Conservation (phyloP, 441 rosid genomes). For the Arabidopsis lyrata region DNA sequence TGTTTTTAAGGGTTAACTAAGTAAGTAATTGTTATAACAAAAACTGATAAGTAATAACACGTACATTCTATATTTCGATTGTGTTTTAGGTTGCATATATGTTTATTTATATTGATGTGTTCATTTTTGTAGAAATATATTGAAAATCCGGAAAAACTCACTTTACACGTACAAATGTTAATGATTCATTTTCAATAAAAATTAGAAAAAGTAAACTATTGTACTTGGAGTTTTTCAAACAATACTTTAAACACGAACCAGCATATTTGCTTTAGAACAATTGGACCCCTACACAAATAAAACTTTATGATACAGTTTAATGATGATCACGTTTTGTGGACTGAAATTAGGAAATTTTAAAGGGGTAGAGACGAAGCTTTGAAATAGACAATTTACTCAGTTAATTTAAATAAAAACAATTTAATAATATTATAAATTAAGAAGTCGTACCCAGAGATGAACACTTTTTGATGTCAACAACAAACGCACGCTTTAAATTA, state of each 20-base stretch:
- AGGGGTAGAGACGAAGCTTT: conserved; percentile 32
- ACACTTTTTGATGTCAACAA: conserved; percentile 30
- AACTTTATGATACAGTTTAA: conserved; percentile 37
- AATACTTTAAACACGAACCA: conserved; percentile 28
- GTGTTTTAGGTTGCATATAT: not conserved
- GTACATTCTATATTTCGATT: not conserved
- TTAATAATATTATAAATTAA: conserved; percentile 15
- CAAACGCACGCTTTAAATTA: conserved; percentile 36
- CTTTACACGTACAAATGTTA: not conserved
- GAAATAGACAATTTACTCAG: conserved; percentile 36
- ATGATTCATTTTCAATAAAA: not conserved
- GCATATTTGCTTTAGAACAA: conserved; percentile 28
- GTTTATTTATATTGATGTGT: not conserved
- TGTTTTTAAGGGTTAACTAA: conserved; percentile 6
- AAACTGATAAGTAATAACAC: not conserved
- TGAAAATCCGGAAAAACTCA: not conserved
- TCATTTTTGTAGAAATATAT: not conserved
- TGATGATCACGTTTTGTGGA: conserved; percentile 45
- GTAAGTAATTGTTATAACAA: too few species aligned
- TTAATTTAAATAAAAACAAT: not conserved
- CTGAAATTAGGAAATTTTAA: conserved; percentile 24
- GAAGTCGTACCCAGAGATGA: conserved; percentile 23
- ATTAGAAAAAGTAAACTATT: not conserved
- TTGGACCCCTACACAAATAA: conserved; percentile 26
- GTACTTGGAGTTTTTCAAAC: not conserved